Evolutionary conservation across 345 rosid genomes (phyloP), one percentile per base, ranked within the genome.

Genomic region (Eucalyptus tenuipes): DNA sequence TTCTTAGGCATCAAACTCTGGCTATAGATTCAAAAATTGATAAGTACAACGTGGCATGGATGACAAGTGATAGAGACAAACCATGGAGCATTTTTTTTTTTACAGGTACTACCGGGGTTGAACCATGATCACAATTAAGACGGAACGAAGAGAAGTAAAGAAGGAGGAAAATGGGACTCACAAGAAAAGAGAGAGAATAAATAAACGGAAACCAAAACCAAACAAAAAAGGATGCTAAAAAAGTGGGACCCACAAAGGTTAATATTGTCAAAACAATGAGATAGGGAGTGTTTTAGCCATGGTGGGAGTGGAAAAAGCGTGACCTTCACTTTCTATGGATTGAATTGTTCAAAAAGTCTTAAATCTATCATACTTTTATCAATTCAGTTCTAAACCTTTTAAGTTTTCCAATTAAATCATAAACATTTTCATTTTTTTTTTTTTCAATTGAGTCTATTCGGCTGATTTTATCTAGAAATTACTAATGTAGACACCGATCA

Each of bases 41-140:
- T 90, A 97, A 95, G 87, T 96, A 97, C 49, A 99, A 96, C 90
- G 97, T 96, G 85, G 93, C 95, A 16, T 96, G 98, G 99, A 96
- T 8, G 29, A 57, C 64, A 57, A 57, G 64, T 57, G 64, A 57
- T 25, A 24, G 64, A 57, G 29, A 57, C 0, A 24, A 0, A 57
- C 0, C 27, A 57, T 10, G 29, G 13, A 24, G 64, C 25, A 55
- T 22, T 17, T 14, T 15, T 15, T 49, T 20, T 52, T 52, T 52
- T 3, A 52, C 57, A 7, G 25, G 57, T 18, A 52, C 24, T 18
- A 3, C 29, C 27, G 13, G 25, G 13, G 29, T 55, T 24, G 6
- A 55, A 55, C 13, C 13, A 24, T 4, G 13, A 55, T 24, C 64
- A 57, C 27, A 57, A 22, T 57, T 57, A 57, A 24, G 61, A 57